Percentiles rank a stretch among this genome's conserved stretches.
Conservation (phyloP, 805 yeast genomes). For the Teunomyces aglyptinius region DNA sequence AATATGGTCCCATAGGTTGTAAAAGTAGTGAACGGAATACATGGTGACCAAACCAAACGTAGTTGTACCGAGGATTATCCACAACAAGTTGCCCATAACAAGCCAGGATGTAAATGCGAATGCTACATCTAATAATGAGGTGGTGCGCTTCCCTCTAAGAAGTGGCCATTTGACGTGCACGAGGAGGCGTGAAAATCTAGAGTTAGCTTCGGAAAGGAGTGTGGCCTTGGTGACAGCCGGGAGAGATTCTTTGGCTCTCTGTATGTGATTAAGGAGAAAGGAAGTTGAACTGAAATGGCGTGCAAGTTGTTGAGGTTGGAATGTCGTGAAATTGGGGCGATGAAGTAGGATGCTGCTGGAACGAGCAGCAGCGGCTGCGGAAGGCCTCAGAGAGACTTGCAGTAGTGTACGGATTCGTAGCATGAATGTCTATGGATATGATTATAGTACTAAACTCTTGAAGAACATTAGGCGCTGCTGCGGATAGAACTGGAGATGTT, state of each 20-base stretch:
- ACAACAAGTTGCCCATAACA: conserved; percentile 54
- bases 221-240: conserved; percentile 12
- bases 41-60: conserved; percentile 50
- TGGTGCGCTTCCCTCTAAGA: conserved; percentile 46
- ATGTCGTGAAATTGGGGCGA: background rate
- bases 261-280: background rate
- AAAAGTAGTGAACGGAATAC: conserved; percentile 41
- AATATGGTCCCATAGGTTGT: conserved; percentile 23
- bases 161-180: conserved; percentile 49
- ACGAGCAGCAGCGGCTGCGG: background rate
- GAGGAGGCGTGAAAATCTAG: conserved; percentile 29
- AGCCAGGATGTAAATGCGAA: conserved; percentile 58
- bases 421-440: background rate
- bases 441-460: background rate
- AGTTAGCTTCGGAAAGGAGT: conserved; percentile 30
- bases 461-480: background rate
- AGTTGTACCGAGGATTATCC: conserved; percentile 58
- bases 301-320: background rate
- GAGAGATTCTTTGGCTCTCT: background rate
- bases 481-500: background rate
- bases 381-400: background rate
- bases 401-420: background rate
- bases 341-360: background rate
- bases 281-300: background rate
- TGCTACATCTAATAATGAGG: conserved; percentile 45